These are phyloP conservation scores for Salicornia ramosissima DNA, from an alignment of 148 eudicot species.

Conservation along the genomic window DNA sequence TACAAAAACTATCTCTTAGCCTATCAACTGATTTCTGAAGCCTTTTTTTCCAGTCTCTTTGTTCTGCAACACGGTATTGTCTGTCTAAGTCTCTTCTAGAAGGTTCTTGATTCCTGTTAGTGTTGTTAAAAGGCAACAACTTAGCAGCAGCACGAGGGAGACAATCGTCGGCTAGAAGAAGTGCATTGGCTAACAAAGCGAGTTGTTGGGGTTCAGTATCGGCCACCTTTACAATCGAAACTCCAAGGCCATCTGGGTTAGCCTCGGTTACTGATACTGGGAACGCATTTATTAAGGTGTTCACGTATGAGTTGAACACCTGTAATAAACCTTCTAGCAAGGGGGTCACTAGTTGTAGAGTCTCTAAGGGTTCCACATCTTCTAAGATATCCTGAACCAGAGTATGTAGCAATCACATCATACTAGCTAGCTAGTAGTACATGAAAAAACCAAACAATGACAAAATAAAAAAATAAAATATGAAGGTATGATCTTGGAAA, in stretches of 20 bases:
- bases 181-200: slow-evolving; percentile 68
- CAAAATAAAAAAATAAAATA: too few relatives aligned
- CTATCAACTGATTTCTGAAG: slow-evolving; percentile 70
- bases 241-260: slow-evolving; percentile 54
- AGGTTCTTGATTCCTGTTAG: slow-evolving; percentile 37
- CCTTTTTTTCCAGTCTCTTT: slow-evolving; percentile 69
- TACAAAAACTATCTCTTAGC: slow-evolving; percentile 78
- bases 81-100: slow-evolving; percentile 43
- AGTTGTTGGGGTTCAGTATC: slow-evolving; percentile 74
- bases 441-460: too few relatives aligned
- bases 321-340: slow-evolving; percentile 68
- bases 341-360: slow-evolving; percentile 43
- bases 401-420: too few relatives aligned
- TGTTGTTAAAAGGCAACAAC: slow-evolving; percentile 33
- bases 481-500: too few relatives aligned
- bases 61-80: slow-evolving; percentile 57
- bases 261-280: slow-evolving; percentile 66
- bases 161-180: slow-evolving; percentile 68
- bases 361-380: slow-evolving; percentile 71
- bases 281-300: slow-evolving; percentile 56
- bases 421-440: too few relatives aligned
- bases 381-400: slow-evolving; percentile 61
- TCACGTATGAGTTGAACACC: slow-evolving; percentile 61
- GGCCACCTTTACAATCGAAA: slow-evolving; percentile 66
- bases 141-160: slow-evolving; percentile 68